Evolutionary conservation across 805 yeast genomes (phyloP).

Genomic region (Pichia eremophila): DNA sequence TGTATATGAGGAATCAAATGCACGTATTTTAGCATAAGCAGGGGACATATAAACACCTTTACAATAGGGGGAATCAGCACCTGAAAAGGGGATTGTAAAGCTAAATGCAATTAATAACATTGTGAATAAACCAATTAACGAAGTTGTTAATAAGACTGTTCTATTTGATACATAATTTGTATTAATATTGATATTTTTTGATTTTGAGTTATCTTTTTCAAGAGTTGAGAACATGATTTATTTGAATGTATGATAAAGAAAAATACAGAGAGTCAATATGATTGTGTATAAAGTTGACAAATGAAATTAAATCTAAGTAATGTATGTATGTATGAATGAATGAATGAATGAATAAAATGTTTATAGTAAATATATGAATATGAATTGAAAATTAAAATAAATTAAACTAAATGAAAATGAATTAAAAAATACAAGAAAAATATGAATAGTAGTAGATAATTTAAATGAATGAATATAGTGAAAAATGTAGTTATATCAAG

Average conservation of each 20-base stretch:
- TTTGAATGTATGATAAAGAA: no score
- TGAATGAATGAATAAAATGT: not conserved
- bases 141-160: not conserved
- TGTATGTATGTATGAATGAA: no score
- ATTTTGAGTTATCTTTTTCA: not conserved
- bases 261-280: no score
- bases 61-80: slow-evolving; percentile 47
- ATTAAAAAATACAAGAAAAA: no score
- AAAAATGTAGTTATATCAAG: no score
- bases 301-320: no score
- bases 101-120: slow-evolving; percentile 20
- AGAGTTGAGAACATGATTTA: no score
- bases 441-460: no score
- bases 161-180: not conserved
- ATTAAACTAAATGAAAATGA: no score
- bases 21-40: slow-evolving; percentile 64
- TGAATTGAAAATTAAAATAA: no score
- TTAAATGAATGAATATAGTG: no score
- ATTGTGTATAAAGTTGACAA: not conserved
- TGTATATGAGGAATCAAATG: slow-evolving; percentile 64
- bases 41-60: slow-evolving; percentile 73
- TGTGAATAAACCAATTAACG: slow-evolving; percentile 18
- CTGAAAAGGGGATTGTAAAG: slow-evolving; percentile 25
- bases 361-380: no score
- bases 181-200: not conserved